Conservation (phyloP, 306 rosid genomes). For the Cicer yamashitae region DNA sequence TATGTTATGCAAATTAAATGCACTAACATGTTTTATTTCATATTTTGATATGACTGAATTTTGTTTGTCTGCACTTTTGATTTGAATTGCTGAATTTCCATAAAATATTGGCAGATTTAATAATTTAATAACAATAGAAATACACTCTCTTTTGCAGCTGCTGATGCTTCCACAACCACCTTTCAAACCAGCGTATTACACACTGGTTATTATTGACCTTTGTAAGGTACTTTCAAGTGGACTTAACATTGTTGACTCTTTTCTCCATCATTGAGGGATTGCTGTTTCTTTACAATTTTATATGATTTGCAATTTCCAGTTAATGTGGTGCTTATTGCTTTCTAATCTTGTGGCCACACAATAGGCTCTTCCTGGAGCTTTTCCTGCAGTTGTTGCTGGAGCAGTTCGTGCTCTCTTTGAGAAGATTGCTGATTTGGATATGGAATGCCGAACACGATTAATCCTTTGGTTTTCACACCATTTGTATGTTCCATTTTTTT, state of each 20-base stretch:
- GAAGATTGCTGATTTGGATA: conserved; percentile 90
- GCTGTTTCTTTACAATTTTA: conserved; percentile 12
- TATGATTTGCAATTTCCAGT: conserved; percentile 1
- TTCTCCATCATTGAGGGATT: conserved; percentile 24
- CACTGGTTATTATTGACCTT: conserved; percentile 91
- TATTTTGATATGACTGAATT: conserved; percentile 28
- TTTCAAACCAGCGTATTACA: conserved; percentile 88
- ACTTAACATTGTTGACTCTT: conserved; percentile 35
- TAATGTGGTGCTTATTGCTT: conserved; percentile 22
- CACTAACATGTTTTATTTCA: not conserved
- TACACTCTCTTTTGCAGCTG: conserved; percentile 62
- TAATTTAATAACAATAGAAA: conserved; percentile 1
- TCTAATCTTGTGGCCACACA: conserved; percentile 46
- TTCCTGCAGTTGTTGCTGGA: conserved; percentile 98
- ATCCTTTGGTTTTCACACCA: conserved; percentile 99
- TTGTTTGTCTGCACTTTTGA: conserved; percentile 27
- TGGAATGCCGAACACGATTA: conserved; percentile 96
- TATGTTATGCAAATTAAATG: conserved; percentile 14
- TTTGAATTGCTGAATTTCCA: not conserved
- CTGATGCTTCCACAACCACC: conserved; percentile 97
- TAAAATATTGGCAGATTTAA: not conserved
- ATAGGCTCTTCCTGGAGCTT: conserved; percentile 99
- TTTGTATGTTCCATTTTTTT: conserved; percentile 65
- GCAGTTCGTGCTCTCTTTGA: conserved; percentile 96
- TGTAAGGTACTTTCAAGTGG: conserved; percentile 74